These are phyloP conservation scores for Sporobolus alterniflorus DNA, from an alignment of 202 grass and related monocot species.

Conservation along the genomic window DNA sequence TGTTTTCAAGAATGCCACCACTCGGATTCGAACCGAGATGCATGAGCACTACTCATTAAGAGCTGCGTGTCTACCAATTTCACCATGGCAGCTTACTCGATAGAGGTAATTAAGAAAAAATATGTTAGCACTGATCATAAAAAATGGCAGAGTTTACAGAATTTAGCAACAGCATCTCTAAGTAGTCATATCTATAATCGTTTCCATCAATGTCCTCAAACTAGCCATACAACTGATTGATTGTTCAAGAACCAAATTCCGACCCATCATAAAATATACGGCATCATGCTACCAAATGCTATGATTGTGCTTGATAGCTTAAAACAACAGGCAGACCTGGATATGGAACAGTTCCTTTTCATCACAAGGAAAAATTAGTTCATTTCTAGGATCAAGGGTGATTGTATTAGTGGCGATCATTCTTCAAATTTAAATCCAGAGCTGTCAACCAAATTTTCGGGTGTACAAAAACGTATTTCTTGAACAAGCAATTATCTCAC, in stretches of 20 bases:
- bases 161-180: neutral
- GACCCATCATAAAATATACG: too few species aligned
- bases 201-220: too few species aligned
- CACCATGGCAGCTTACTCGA: slow-evolving; percentile 36
- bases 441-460: neutral
- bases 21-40: slow-evolving; percentile 35
- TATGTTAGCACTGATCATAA: neutral
- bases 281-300: too few species aligned
- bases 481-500: neutral
- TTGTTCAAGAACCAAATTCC: too few species aligned
- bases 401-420: neutral
- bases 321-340: neutral
- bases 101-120: neutral
- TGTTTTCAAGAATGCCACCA: slow-evolving; percentile 33
- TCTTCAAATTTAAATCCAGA: neutral
- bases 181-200: too few species aligned
- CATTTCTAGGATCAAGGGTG: neutral
- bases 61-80: slow-evolving; percentile 40
- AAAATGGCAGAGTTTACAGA: neutral
- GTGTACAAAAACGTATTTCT: neutral
- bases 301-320: too few species aligned
- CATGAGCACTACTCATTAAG: slow-evolving; percentile 25
- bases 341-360: too few species aligned
- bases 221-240: too few species aligned
- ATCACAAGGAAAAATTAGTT: neutral